phyloP scores from a whole-genome alignment of 208 protist genomes.

The Angomonas ambiguus region DNA sequence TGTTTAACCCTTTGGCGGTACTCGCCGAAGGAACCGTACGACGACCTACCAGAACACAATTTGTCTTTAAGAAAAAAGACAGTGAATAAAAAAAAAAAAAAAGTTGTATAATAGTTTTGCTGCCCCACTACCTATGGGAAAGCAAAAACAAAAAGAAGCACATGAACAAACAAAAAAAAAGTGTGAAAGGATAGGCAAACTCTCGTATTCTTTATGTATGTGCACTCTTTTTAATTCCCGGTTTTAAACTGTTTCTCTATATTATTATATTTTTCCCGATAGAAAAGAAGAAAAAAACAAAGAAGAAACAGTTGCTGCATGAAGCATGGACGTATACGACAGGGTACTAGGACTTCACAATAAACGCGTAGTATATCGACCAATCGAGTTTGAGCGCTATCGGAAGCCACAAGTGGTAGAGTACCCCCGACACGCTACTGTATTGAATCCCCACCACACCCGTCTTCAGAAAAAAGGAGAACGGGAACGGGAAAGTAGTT shows the following conservation, averaged over 20 bases:
- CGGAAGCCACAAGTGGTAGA: conserved; percentile 72
- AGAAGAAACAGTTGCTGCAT: not conserved
- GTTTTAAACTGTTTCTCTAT: no score
- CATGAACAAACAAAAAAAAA: not conserved
- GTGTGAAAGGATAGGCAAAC: no score
- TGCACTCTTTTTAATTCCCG: no score
- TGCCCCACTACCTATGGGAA: no score
- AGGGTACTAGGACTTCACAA: conserved; percentile 49
- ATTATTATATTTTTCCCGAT: no score
- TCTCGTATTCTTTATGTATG: no score
- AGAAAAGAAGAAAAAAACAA: not conserved
- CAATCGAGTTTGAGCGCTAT: conserved; percentile 83
- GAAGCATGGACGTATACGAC: conserved; percentile 41
- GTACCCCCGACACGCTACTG: conserved; percentile 84
- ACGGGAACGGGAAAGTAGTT: conserved; percentile 13
- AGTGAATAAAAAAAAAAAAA: not conserved
- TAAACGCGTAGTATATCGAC: conserved; percentile 57
- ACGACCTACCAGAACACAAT: not conserved
- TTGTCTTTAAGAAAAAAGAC: conserved; percentile 4
- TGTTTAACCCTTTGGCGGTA: not conserved
- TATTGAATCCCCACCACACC: conserved; percentile 85
- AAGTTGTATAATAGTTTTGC: not conserved
- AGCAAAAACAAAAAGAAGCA: no score
- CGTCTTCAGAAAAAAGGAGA: conserved; percentile 21
- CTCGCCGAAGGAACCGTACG: not conserved